Evolutionary conservation across 768 basidiomycete species (phyloP).

Genomic region (Mrakia blollopis): DNA sequence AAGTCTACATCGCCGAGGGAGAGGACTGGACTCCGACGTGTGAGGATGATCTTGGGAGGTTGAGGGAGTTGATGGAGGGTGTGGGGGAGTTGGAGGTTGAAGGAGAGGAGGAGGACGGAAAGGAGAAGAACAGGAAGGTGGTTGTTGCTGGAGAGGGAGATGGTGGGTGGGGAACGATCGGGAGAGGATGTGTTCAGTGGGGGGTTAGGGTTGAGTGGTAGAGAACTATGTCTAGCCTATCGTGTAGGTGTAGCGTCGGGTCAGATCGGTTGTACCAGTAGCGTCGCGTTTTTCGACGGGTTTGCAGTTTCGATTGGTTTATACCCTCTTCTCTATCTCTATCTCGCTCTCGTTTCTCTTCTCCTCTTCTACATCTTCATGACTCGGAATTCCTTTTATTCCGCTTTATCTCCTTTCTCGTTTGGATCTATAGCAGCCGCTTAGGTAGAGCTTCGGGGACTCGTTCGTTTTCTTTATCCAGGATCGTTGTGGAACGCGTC

Average conservation of each 20-base stretch:
- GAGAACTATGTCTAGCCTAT: background rate
- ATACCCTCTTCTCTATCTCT: too few species aligned
- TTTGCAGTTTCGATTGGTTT: too few species aligned
- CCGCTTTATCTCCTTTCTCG: too few species aligned
- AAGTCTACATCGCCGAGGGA: background rate
- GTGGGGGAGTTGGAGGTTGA: background rate
- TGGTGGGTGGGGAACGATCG: background rate
- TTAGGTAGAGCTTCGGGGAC: too few species aligned
- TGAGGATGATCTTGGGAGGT: background rate
- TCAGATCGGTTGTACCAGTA: background rate
- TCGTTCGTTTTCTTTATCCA: too few species aligned
- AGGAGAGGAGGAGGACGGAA: background rate
- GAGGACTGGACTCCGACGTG: background rate
- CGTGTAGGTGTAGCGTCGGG: background rate
- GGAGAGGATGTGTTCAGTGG: background rate
- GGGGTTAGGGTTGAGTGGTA: constrained; percentile 10
- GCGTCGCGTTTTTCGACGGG: too few species aligned
- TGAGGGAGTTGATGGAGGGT: background rate
- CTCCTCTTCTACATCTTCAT: too few species aligned
- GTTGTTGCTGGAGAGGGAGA: background rate
- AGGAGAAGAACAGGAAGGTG: background rate
- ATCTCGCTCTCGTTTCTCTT: too few species aligned
- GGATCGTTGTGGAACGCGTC: too few species aligned
- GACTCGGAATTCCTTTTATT: too few species aligned
- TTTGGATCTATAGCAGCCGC: too few species aligned